Evolutionary conservation across 176 grass and related monocot species (phyloP).

Genomic region (bread wheat (Triticum aestivum)): DNA sequence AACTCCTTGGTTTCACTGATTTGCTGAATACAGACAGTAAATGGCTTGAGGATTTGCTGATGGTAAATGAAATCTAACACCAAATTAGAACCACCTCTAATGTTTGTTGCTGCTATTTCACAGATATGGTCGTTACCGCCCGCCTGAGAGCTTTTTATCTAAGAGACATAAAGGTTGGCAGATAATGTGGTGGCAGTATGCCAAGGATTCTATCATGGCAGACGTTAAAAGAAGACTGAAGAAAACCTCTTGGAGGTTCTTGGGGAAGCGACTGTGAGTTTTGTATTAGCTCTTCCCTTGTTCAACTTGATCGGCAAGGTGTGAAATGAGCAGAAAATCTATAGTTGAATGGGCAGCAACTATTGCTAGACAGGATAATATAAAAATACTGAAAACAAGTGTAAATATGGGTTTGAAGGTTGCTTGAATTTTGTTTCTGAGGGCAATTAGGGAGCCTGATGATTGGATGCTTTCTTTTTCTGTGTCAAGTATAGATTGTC

Average conservation of each 20-base stretch:
- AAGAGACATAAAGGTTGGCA: constrained; percentile 84
- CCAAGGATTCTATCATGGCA: constrained; percentile 58
- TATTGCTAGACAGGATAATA: constrained; percentile 8
- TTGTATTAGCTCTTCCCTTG: constrained; percentile 6
- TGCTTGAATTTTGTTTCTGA: constrained; percentile 27
- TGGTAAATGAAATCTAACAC: background rate
- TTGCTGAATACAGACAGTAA: constrained; percentile 17
- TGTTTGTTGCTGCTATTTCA: constrained; percentile 19
- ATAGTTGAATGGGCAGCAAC: background rate
- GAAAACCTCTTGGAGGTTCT: constrained; percentile 77
- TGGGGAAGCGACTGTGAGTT: constrained; percentile 84
- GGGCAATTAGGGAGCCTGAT: constrained; percentile 6
- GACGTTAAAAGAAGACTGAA: constrained; percentile 69
- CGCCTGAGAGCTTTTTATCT: constrained; percentile 65
- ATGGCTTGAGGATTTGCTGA: constrained; percentile 3
- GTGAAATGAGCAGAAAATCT: constrained; percentile 12
- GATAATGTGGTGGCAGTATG: constrained; percentile 85
- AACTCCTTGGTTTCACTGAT: constrained; percentile 29
- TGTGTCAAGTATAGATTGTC: constrained; percentile 29
- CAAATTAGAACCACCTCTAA: background rate
- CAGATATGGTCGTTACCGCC: constrained; percentile 92
- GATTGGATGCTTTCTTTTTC: constrained; percentile 10
- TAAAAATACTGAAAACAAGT: background rate
- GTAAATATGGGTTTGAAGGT: constrained; percentile 10
- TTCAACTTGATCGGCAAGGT: constrained; percentile 22